These are phyloP conservation scores for Theobroma cacao DNA, from an alignment of 345 rosid genomes.

Conservation along the genomic window DNA sequence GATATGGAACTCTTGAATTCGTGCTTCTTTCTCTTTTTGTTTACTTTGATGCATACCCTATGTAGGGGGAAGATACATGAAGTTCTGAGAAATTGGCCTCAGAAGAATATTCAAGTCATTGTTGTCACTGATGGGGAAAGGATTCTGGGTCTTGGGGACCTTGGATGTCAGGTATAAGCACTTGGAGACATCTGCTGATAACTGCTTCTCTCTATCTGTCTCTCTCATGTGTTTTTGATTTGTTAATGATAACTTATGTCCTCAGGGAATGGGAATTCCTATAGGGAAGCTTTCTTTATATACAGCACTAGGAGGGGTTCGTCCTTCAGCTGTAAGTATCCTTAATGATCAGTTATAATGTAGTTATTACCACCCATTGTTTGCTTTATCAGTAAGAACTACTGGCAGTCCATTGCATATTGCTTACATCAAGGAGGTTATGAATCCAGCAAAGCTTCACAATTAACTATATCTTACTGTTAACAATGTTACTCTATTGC, in stretches of 20 bases:
- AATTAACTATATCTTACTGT: neutral
- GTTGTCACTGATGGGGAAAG: slow-evolving; percentile 98
- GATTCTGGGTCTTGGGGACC: slow-evolving; percentile 93
- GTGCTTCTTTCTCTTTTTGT: slow-evolving; percentile 5
- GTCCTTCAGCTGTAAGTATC: slow-evolving; percentile 87
- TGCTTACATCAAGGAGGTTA: neutral
- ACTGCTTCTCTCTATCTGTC: neutral
- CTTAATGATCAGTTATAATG: neutral
- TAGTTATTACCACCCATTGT: neutral
- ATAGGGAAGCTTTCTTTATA: slow-evolving; percentile 94
- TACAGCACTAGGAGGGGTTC: slow-evolving; percentile 96
- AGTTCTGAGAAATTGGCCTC: slow-evolving; percentile 94
- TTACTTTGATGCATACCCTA: slow-evolving; percentile 13
- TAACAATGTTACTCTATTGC: neutral
- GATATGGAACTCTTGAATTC: neutral
- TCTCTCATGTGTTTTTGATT: neutral
- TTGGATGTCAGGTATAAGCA: slow-evolving; percentile 81
- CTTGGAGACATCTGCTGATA: neutral
- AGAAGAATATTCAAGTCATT: slow-evolving; percentile 89
- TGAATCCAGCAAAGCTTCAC: neutral
- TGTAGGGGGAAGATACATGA: slow-evolving; percentile 83
- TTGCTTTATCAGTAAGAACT: neutral
- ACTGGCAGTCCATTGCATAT: neutral
- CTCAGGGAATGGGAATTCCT: slow-evolving; percentile 97
- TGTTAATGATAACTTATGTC: neutral